Evolutionary conservation across 2,329 filamentous ascomycete species (phyloP), one percentile per base, ranked within the genome.

Genomic region (Xylariaceae sp.): DNA sequence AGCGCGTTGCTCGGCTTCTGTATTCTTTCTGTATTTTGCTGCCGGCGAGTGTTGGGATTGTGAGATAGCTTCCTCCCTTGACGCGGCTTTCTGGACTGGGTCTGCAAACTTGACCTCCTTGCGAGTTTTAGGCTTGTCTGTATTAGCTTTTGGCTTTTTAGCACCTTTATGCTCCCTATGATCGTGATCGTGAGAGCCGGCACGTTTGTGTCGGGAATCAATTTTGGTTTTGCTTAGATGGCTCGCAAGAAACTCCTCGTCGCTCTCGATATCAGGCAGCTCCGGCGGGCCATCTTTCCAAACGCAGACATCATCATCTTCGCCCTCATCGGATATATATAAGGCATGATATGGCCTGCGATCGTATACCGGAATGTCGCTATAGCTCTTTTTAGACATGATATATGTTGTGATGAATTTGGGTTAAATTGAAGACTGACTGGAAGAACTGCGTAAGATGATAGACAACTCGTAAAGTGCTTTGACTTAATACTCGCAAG

Each of bases 221-320:
- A 42, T 36, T 13, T 19, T 34, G 1, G 39, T 2, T 46, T 56
- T 19, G 13, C 18, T 19, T 1, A 53, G 40, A 5, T 53, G 47
- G 3, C 19, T 36, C 0, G 17, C 36, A 6, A 54, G n/a, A 2
- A 22, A 44, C 17, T 61, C 58, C 6, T 57, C 55, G 3, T 57
- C 49, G 22, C 38, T 54, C 7, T 55, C 53, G 6, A 54, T 38
- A 9, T 61, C 55, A 1, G 51, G 50, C 2, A 56, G 19, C 3
- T 55, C 39, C n/a, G 50, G 48, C 34, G 55, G 53, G 6, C 31
- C 38, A 6, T 60, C 46, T 36, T 50, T 45, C 60, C 60, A 62
- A 3, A 61, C 55, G 18, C 55, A 58, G 9, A 62, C 31, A n/a
- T 64, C 60, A 22, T 63, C 61, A 16, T 64, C 60, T 17, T 55